Percentiles rank a stretch among this genome's conserved stretches.
These are phyloP conservation scores for Mimosa bimucronata DNA, from an alignment of 306 rosid genomes.

Conservation along the genomic window DNA sequence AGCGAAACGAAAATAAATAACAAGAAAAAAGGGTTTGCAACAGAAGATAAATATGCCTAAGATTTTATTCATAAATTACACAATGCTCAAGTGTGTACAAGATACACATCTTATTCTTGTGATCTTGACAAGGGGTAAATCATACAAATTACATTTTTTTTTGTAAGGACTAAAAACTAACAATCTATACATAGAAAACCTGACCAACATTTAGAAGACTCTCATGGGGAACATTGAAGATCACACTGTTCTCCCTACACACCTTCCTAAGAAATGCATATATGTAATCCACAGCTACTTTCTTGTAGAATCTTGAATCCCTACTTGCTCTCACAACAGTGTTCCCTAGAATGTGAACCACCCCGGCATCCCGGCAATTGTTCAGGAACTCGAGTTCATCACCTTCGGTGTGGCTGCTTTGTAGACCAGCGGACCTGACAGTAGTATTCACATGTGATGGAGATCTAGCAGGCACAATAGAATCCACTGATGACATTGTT, in stretches of 20 bases:
- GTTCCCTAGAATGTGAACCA: conserved; percentile 94
- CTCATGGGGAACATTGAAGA: conserved; percentile 98
- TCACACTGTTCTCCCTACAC: conserved; percentile 91
- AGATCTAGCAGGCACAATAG: conserved; percentile 58
- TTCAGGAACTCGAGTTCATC: conserved; percentile 82
- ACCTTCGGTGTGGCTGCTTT: conserved; percentile 62
- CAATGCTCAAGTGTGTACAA: conserved; percentile 25
- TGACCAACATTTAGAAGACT: conserved; percentile 93
- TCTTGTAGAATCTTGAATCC: conserved; percentile 72
- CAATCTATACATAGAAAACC: conserved; percentile 71
- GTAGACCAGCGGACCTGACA: conserved; percentile 43
- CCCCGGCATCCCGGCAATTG: conserved; percentile 83
- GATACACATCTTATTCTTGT: conserved; percentile 12
- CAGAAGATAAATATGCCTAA: conserved; percentile 27
- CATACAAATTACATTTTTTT: not conserved
- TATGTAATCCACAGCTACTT: conserved; percentile 77
- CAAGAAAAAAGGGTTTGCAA: conserved; percentile 22
- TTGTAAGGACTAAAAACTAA: not conserved
- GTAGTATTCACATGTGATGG: conserved; percentile 50
- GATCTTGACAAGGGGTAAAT: not conserved
- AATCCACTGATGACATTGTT: conserved; percentile 65
- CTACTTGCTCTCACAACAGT: conserved; percentile 78
- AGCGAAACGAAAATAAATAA: no score
- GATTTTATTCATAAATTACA: conserved; percentile 39
- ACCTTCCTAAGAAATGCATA: conserved; percentile 92